Percentiles rank a stretch among this genome's conserved stretches.
These are phyloP conservation scores for Rhodotorula diobovata DNA, from an alignment of 768 basidiomycete species.

Conservation along the genomic window DNA sequence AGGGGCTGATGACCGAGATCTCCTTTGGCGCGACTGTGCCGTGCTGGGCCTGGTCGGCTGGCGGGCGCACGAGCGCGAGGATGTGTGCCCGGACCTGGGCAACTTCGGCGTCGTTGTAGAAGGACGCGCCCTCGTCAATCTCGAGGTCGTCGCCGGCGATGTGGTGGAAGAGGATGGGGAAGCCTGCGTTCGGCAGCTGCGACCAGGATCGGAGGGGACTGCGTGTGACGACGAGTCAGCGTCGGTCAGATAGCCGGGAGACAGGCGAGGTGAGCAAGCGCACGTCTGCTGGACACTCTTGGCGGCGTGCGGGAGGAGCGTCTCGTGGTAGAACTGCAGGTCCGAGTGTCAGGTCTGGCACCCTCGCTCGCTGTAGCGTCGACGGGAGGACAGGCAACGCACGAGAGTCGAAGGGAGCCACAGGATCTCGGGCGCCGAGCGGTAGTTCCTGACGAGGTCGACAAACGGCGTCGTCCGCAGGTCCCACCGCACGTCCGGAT, in stretches of 20 bases:
- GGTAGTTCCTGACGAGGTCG: constrained; percentile 46
- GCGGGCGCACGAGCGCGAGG: constrained; percentile 20
- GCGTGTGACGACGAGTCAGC: not conserved
- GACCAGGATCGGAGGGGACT: constrained; percentile 38
- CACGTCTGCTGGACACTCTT: constrained; percentile 30
- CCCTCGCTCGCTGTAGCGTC: accelerated
- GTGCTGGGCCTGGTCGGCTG: constrained; percentile 8
- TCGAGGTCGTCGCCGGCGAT: constrained; percentile 44
- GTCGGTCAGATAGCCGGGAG: not conserved
- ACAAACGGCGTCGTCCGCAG: constrained; percentile 31
- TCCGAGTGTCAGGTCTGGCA: no score
- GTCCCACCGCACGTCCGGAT: constrained; percentile 6
- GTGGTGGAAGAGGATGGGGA: constrained; percentile 46
- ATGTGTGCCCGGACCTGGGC: constrained; percentile 36
- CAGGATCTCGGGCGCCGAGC: constrained; percentile 46
- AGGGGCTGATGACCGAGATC: constrained; percentile 48
- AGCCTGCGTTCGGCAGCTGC: constrained; percentile 38
- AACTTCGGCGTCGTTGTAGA: constrained; percentile 46
- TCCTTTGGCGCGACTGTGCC: constrained; percentile 41
- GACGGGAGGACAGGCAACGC: not conserved
- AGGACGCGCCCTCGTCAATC: constrained; percentile 47
- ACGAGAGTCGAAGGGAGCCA: constrained; percentile 45
- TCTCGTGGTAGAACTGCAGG: constrained; percentile 47
- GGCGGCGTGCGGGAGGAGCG: constrained; percentile 43
- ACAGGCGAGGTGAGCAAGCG: not conserved